These are phyloP conservation scores for Scutellaria baicalensis DNA, from an alignment of 257 asterid genomes.

Conservation along the genomic window DNA sequence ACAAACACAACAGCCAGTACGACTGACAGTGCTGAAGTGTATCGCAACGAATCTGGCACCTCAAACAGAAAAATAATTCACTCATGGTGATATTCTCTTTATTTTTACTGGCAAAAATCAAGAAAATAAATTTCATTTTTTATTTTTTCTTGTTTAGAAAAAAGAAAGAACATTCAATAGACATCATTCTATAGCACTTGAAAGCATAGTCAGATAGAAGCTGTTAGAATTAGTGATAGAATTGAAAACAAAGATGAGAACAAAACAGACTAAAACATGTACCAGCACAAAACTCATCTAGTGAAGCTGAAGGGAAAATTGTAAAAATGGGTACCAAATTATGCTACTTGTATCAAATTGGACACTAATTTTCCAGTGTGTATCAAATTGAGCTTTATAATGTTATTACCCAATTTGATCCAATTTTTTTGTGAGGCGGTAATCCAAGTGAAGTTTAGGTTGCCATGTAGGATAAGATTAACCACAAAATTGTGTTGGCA, in stretches of 20 bases:
- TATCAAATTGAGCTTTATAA: too few relatives aligned
- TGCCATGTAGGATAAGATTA: too few relatives aligned
- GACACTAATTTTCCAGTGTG: too few relatives aligned
- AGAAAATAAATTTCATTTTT: background rate
- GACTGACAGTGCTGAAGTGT: conserved; percentile 83
- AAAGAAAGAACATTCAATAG: conserved; percentile 1
- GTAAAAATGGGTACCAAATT: too few relatives aligned
- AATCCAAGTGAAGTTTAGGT: too few relatives aligned
- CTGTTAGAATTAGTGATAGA: background rate
- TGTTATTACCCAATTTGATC: too few relatives aligned
- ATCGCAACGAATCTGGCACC: conserved; percentile 76
- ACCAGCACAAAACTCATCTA: background rate
- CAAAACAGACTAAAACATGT: background rate
- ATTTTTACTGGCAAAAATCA: background rate
- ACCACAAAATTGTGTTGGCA: too few relatives aligned
- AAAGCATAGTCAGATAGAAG: conserved; percentile 8
- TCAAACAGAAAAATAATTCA: conserved; percentile 19
- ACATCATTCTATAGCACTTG: background rate
- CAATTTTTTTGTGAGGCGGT: too few relatives aligned
- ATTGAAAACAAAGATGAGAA: background rate
- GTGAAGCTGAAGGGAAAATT: background rate
- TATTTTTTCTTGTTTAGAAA: too few relatives aligned
- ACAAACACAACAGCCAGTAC: conserved; percentile 70
- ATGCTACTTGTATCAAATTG: too few relatives aligned
- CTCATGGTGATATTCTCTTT: conserved; percentile 1